These are phyloP conservation scores for Harringtonia aguacate DNA, from an alignment of 2,329 filamentous ascomycete species.

Conservation along the genomic window DNA sequence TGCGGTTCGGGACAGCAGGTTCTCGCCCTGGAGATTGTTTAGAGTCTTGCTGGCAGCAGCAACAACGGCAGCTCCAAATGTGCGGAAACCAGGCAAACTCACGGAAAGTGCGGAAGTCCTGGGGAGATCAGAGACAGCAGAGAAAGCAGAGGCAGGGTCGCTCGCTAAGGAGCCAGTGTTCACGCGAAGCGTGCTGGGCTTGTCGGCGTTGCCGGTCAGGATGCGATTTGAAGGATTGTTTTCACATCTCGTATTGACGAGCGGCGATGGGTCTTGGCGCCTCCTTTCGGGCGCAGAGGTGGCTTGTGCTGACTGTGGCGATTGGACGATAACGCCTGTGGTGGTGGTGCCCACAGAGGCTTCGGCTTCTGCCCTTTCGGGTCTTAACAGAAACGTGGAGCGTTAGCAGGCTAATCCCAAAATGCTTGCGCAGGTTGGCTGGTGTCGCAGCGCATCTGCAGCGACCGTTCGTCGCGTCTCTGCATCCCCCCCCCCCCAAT, in stretches of 20 bases:
- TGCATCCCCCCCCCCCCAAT: too few species aligned
- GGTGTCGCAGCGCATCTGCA: background rate
- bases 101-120: background rate
- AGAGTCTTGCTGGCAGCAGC: too few species aligned
- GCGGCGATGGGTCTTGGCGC: background rate
- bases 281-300: slow-evolving; percentile 7
- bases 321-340: slow-evolving; percentile 7
- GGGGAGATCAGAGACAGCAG: background rate
- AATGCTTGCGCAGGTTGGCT: background rate
- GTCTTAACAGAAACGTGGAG: background rate
- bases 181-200: too few species aligned
- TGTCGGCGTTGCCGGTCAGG: background rate
- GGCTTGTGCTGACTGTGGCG: slow-evolving; percentile 7
- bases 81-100: background rate
- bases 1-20: too few species aligned
- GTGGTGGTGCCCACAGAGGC: background rate
- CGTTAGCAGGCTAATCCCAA: slow-evolving; percentile 1
- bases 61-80: too few species aligned
- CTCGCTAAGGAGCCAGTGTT: too few species aligned
- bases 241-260: slow-evolving; percentile 2
- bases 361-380: slow-evolving; percentile 5
- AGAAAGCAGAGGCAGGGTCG: too few species aligned
- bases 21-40: too few species aligned
- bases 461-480: background rate
- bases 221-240: background rate